Evolutionary conservation across 345 rosid species (phyloP), one percentile per base, ranked within the genome.

Genomic region (Heritiera fomes): DNA sequence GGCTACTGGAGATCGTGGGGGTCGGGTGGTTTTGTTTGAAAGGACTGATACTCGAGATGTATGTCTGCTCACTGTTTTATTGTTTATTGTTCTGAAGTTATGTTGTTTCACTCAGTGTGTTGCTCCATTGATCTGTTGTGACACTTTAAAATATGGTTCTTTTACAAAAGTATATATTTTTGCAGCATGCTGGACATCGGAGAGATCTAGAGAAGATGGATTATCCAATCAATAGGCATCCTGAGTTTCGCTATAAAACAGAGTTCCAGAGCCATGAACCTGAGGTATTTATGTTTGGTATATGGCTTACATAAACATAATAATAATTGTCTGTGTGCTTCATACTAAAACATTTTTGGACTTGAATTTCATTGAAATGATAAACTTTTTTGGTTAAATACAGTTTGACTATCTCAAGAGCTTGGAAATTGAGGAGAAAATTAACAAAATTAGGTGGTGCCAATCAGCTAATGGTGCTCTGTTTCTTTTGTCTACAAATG

Each of bases 261-360:
- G 99, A 97, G 80, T 97, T 97, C 85, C 99, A 97, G 90, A 97
- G 99, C 91, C 99, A 94, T 82, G 99, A 97, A 75, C 99, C 99
- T 61, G 99, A 97, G 98, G 99, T 97, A 83, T 77, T 67, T 52
- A 40, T 79, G 73, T 76, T 43, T 50, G 66, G 13, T 75, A 12
- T 32, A 43, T 20, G 41, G n/a, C 40, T 17, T 20, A n/a, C 46
- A 18, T 12, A 18, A 64, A 30, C 45, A 34, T 65, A 20, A 3
- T 1, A 52, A 49, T 20, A 20, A 47, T 41, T 66, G 28, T 23
- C 28, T 53, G 47, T 53, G 47, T 34, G 17, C 53, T 53, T 38
- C 45, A 40, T 52, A 0, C 45, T 77, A 2, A 34, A 34, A 0
- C 52, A 50, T 34, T 66, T 7, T 17, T 20, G 58, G 61, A 41